These are phyloP conservation scores for Penicillium sp. DNA, from an alignment of 2,329 filamentous ascomycete species.

Conservation along the genomic window DNA sequence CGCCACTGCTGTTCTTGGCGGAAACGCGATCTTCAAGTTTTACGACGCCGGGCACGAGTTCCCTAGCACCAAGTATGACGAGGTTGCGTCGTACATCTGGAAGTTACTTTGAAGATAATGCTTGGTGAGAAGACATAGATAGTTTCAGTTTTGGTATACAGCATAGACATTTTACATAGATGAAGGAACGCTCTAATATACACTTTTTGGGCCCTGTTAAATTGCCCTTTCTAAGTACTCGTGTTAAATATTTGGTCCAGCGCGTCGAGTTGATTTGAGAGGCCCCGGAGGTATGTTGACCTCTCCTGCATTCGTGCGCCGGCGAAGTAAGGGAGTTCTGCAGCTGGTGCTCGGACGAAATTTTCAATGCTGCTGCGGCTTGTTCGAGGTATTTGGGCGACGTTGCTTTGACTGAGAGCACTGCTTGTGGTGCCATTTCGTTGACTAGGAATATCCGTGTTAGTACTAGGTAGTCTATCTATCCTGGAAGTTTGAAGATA, in stretches of 20 bases:
- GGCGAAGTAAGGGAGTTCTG: conserved; percentile 33
- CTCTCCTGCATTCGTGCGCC: conserved; percentile 30
- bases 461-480: background rate
- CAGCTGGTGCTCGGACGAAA: conserved; percentile 25
- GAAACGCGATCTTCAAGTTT: conserved; percentile 54
- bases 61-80: conserved; percentile 57
- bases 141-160: background rate
- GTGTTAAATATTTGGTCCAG: conserved; percentile 28
- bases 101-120: conserved; percentile 35
- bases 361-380: conserved; percentile 24
- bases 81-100: conserved; percentile 54
- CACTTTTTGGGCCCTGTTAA: background rate
- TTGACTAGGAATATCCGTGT: conserved; percentile 4
- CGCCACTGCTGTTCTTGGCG: conserved; percentile 53
- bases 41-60: conserved; percentile 66
- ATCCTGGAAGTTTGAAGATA: background rate
- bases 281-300: conserved; percentile 27
- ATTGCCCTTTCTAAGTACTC: conserved; percentile 2
- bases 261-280: conserved; percentile 30
- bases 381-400: conserved; percentile 26
- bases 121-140: background rate
- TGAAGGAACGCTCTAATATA: conserved; percentile 3
- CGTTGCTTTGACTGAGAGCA: conserved; percentile 26
- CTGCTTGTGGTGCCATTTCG: conserved; percentile 18
- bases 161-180: conserved; percentile 13